Percentiles rank a stretch among this genome's conserved stretches.
These are phyloP conservation scores for Candida dendrica DNA, from an alignment of 805 yeast species.

Conservation along the genomic window DNA sequence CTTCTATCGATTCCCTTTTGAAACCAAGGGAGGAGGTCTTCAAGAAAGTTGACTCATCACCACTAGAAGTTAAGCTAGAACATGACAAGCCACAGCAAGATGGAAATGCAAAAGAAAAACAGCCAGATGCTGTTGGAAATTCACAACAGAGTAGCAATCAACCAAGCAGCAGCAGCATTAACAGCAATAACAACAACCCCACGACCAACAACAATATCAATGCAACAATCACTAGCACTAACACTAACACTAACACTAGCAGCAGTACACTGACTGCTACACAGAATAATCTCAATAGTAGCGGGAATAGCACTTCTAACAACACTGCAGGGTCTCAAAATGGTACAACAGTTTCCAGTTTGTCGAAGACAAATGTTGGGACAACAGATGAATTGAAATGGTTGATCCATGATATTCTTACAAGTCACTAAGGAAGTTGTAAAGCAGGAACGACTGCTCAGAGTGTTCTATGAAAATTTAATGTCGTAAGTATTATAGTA, in stretches of 20 bases:
- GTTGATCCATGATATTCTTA: conserved; percentile 55
- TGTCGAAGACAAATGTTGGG: conserved; percentile 34
- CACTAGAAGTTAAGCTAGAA: background rate
- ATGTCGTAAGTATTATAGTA: too few relatives aligned
- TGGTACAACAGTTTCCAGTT: background rate
- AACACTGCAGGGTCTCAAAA: background rate
- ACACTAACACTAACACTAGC: background rate
- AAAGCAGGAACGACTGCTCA: too few relatives aligned
- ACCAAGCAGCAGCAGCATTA: background rate
- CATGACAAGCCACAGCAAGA: background rate
- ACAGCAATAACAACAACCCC: background rate
- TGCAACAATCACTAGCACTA: background rate
- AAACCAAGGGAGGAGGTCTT: conserved; percentile 6
- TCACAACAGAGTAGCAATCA: background rate
- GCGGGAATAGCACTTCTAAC: background rate
- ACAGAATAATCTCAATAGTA: too few relatives aligned
- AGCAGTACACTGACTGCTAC: too few relatives aligned
- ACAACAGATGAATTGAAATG: conserved; percentile 64
- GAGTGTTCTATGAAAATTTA: too few relatives aligned
- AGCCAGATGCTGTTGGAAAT: background rate
- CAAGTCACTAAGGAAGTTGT: conserved; percentile 6
- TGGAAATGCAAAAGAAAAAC: background rate
- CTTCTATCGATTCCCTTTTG: conserved; percentile 14
- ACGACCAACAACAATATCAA: too few relatives aligned
- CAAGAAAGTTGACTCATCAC: background rate